phyloP scores from a whole-genome alignment of 2,329 filamentous ascomycete genomes.

The Arthroderma sp. region DNA sequence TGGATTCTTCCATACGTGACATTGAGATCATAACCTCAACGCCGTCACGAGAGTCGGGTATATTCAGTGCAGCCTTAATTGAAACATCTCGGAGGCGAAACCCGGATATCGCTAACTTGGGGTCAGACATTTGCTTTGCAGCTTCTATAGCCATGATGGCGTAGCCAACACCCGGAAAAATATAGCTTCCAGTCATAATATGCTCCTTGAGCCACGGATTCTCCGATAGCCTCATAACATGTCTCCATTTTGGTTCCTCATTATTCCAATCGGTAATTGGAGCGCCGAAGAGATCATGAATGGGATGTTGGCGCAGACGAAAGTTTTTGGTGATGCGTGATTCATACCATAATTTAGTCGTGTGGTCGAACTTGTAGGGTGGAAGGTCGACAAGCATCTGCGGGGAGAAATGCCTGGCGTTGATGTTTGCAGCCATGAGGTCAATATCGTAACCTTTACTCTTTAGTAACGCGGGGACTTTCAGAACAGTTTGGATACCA shows the following conservation, averaged over 20 bases:
- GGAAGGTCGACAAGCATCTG: slow-evolving; percentile 13
- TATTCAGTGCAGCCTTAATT: slow-evolving; percentile 18
- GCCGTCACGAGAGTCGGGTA: slow-evolving; percentile 20
- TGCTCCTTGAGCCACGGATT: slow-evolving; percentile 22
- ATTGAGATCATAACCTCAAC: slow-evolving; percentile 19
- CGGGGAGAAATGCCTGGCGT: not conserved
- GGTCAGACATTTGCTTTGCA: slow-evolving; percentile 9
- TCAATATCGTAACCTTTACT: slow-evolving; percentile 8
- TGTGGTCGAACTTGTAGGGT: slow-evolving; percentile 10
- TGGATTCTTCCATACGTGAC: slow-evolving; percentile 13
- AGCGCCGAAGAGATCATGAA: slow-evolving; percentile 4
- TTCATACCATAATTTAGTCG: slow-evolving; percentile 11
- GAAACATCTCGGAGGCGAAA: slow-evolving; percentile 13
- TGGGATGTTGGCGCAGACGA: slow-evolving; percentile 9
- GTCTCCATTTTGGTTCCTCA: slow-evolving; percentile 9
- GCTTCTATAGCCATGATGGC: slow-evolving; percentile 10
- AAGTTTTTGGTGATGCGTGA: slow-evolving; percentile 10
- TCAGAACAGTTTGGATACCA: slow-evolving; percentile 6
- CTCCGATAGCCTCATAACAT: slow-evolving; percentile 17
- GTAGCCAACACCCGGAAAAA: slow-evolving; percentile 9
- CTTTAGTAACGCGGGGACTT: slow-evolving; percentile 7
- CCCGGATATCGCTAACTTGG: not conserved
- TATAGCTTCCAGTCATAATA: slow-evolving; percentile 10
- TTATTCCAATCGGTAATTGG: slow-evolving; percentile 19
- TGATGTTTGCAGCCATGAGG: slow-evolving; percentile 7